Evolutionary conservation across 2,329 filamentous ascomycete species (phyloP).

Genomic region (Hirsutella thompsonii): DNA sequence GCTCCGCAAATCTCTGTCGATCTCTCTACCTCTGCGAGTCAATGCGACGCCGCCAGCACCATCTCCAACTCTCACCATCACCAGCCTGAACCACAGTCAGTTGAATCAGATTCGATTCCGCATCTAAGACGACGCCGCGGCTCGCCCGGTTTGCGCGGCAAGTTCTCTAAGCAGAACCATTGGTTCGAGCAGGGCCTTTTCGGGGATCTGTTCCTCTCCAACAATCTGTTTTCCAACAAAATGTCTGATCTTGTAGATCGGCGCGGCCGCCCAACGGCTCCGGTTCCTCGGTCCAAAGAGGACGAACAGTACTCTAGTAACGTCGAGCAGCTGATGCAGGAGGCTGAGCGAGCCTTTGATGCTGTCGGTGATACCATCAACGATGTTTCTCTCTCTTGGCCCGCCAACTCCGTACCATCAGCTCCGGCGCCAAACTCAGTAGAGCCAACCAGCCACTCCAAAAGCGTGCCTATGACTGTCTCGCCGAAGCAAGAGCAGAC

Average conservation of each 20-base stretch:
- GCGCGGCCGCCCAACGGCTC: background rate
- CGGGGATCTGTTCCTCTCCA: background rate
- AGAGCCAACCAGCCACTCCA: background rate
- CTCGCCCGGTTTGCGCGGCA: too few species aligned
- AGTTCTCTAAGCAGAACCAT: too few species aligned
- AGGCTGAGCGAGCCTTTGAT: slow-evolving; percentile 38
- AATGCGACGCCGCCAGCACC: background rate
- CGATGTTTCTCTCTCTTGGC: slow-evolving; percentile 19
- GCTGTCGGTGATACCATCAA: slow-evolving; percentile 27
- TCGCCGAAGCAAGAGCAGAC: background rate
- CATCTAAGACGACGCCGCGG: too few species aligned
- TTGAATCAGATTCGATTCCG: too few species aligned
- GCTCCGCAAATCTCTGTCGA: background rate
- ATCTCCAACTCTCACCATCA: background rate
- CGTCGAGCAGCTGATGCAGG: slow-evolving; percentile 31
- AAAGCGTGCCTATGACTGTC: background rate
- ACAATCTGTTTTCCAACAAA: too few species aligned
- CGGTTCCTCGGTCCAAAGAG: too few species aligned
- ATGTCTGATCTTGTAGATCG: background rate
- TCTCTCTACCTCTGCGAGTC: background rate
- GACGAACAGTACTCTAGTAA: slow-evolving; percentile 17
- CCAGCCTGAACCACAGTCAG: too few species aligned
- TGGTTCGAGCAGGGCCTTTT: too few species aligned
- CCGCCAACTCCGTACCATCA: slow-evolving; percentile 6
- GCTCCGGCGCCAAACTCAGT: slow-evolving; percentile 7